Conservation (phyloP, 2,329 filamentous ascomycete genomes). For the Sarocladiaceae sp. region DNA sequence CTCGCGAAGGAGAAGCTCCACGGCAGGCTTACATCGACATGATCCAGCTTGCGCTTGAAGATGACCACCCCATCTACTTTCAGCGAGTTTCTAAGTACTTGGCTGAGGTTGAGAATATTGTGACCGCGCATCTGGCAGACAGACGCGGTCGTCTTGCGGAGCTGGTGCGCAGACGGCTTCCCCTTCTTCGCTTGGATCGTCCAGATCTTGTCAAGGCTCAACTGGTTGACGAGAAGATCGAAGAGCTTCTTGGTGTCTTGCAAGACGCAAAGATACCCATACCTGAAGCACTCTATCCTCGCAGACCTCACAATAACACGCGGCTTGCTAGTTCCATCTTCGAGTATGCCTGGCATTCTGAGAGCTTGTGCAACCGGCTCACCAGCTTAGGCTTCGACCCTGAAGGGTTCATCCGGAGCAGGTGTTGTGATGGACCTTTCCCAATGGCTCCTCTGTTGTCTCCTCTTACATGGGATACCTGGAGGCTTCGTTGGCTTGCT, state of each 20-base stretch:
- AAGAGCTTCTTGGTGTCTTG: neutral
- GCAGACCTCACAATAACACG: neutral
- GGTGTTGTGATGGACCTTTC: neutral
- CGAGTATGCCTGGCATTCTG: conserved; percentile 3
- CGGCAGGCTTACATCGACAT: neutral
- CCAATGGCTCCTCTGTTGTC: neutral
- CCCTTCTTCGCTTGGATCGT: neutral
- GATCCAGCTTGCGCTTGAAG: neutral
- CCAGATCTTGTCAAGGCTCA: neutral
- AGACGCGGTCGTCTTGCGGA: neutral
- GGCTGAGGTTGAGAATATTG: neutral
- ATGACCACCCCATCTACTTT: conserved; percentile 4
- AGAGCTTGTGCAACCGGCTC: neutral
- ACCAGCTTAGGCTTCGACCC: neutral
- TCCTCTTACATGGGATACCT: neutral
- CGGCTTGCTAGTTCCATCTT: neutral
- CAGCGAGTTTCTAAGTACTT: neutral
- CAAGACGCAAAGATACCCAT: neutral
- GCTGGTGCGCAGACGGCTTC: neutral
- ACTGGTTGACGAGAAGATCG: neutral
- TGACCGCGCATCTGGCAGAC: neutral
- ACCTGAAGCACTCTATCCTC: neutral
- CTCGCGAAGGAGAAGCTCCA: neutral
- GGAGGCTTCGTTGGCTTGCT: neutral
- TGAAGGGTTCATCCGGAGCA: neutral